These are phyloP conservation scores for Trametes polyzona DNA, from an alignment of 1,284 basidiomycete species.

Conservation along the genomic window DNA sequence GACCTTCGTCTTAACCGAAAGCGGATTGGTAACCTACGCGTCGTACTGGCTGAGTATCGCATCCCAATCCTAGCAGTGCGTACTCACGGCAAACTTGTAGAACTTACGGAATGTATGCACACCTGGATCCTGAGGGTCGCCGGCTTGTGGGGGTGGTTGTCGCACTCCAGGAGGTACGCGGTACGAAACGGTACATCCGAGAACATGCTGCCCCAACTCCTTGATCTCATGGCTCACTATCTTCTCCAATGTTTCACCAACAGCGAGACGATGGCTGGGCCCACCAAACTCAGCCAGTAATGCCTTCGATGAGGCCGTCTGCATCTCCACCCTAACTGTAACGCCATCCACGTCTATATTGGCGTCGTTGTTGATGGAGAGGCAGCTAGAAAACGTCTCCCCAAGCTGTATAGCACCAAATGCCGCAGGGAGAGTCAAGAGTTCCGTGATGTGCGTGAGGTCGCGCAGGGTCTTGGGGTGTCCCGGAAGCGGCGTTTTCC, in stretches of 20 bases:
- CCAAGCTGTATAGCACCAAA: constrained; percentile 83
- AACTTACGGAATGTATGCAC: constrained; percentile 82
- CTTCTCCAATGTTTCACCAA: constrained; percentile 64
- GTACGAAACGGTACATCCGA: constrained; percentile 77
- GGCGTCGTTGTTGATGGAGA: constrained; percentile 80
- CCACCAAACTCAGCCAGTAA: constrained; percentile 68
- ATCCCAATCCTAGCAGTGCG: not conserved
- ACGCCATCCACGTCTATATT: constrained; percentile 62
- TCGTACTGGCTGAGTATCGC: not conserved
- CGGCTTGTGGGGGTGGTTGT: constrained; percentile 47
- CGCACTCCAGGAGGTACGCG: constrained; percentile 59
- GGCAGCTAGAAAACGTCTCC: constrained; percentile 78
- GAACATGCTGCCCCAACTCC: constrained; percentile 81
- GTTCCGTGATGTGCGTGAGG: constrained; percentile 68
- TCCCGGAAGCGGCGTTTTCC: constrained; percentile 63
- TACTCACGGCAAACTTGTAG: constrained; percentile 84
- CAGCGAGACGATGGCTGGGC: constrained; percentile 44
- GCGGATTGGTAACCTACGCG: constrained; percentile 64
- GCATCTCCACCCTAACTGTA: constrained; percentile 72
- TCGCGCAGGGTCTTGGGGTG: constrained; percentile 83
- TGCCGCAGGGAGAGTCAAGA: constrained; percentile 74
- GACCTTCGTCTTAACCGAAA: constrained; percentile 90
- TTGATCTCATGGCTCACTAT: constrained; percentile 81
- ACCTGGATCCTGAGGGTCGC: constrained; percentile 57
- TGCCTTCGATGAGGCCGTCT: constrained; percentile 69